Evolutionary conservation across 192 early-diverging fungal species (phyloP), one percentile per base, ranked within the genome.

Genomic region (Coemansia javaensis): DNA sequence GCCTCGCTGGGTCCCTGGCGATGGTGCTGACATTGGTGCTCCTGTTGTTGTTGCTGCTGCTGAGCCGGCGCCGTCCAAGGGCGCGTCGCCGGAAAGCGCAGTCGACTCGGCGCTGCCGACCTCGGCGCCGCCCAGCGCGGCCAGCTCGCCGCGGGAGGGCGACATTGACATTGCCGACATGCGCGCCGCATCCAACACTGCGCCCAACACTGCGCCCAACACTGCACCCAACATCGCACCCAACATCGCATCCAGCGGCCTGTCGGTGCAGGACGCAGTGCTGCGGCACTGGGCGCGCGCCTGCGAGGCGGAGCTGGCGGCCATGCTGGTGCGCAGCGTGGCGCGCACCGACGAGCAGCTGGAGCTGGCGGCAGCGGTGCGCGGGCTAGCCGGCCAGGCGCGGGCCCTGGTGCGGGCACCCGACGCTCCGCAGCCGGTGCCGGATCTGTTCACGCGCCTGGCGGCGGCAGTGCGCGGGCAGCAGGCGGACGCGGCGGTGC

Each of bases 241-340:
- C 7, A 9, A 4, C 28, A 30, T 1, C 28, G 5, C 28, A n/a
- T n/a, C n/a, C n/a, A n/a, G n/a, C 7, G 28, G 28, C 28, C 7
- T 9, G 28, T 5, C 43, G 12, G 36, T 18, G 12, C 56, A 48
- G 7, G 23, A 25, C 2, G 46, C 44, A 1, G 41, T 72, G 21
- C 39, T 72, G 1, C 12, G 44, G 1, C 56, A 72, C 33, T 72
- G 68, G 68, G 44, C 45, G 18, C 56, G 56, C 15, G 31, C 32
- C 0, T 58, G 61, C 35, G 50, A 63, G 18, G 17, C 34, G 2
- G 55, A 59, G 33, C 20, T 52, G 20, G 57, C 51, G 2, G 14
- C 15, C 0, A 16, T 34, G 13, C 13, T 66, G 40, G 16, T 45
- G 21, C 35, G 27, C 31, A 33, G 34, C 20, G n/a, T 4, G 11